Conservation (phyloP, 1,284 basidiomycete genomes). For the Cutaneotrichosporon mucoides region DNA sequence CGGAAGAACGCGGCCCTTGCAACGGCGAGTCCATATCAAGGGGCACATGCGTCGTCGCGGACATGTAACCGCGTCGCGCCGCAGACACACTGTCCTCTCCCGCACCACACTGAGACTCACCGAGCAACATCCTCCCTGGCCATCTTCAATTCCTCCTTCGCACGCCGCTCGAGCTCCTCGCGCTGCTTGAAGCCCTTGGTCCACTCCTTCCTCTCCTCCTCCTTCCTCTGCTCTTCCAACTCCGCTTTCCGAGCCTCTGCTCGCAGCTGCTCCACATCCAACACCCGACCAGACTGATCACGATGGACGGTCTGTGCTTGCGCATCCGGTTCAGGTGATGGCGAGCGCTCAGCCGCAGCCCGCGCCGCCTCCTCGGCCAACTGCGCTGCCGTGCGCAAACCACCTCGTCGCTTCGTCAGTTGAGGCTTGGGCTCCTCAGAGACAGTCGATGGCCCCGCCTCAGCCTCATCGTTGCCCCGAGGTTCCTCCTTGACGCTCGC, state of each 20-base stretch:
- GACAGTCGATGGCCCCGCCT: conserved; percentile 4
- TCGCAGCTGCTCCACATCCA: conserved; percentile 77
- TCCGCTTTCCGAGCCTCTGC: conserved; percentile 76
- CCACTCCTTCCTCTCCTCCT: conserved; percentile 92
- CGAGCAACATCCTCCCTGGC: conserved; percentile 66
- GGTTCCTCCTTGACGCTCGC: conserved; percentile 28
- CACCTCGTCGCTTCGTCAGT: conserved; percentile 57
- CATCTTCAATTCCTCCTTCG: conserved; percentile 64
- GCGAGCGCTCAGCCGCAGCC: conserved; percentile 47
- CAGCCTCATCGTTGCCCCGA: conserved; percentile 12
- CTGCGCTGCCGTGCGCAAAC: conserved; percentile 64
- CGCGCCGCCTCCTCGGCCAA: conserved; percentile 54
- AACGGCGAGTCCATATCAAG: no score
- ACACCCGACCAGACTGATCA: conserved; percentile 78
- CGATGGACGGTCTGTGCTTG: conserved; percentile 82
- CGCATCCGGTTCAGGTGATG: conserved; percentile 53
- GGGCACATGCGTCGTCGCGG: no score
- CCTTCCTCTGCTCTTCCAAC: conserved; percentile 72
- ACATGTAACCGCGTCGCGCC: no score
- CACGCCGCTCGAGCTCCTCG: conserved; percentile 65
- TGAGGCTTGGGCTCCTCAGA: conserved; percentile 20
- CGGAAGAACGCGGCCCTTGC: no score
- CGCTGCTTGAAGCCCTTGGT: conserved; percentile 87
- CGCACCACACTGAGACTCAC: conserved; percentile 29
- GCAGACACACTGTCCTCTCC: background rate